Base-by-base conservation (phyloP, 306 rosid species). In the Cicer arietinum region DNA sequence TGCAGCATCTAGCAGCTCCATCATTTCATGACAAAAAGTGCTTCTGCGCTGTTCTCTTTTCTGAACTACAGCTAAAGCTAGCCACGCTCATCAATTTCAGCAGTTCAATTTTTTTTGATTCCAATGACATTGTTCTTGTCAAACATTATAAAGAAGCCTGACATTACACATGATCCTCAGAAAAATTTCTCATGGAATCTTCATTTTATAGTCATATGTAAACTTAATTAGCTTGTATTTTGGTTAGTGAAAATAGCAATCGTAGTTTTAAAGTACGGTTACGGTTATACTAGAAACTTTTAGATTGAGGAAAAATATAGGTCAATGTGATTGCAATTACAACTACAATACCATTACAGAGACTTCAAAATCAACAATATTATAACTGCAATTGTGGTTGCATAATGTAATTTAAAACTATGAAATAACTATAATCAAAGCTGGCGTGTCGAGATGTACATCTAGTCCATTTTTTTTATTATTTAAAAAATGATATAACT, bases 41-140 rank as follows among this genome's bases (percentile, higher is more conserved):
- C 7, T 60, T 35, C 56, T 73, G 75, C 62, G 20, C 45, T 47
- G 22, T 56, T 52, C 13, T 78, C 74, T 85, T 78, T 69, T 75
- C 65, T 59, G 30, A 71, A 7, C 74, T 53, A 5, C 65, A 11
- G 71, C 75, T 17, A 57, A 66, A 59, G 60, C 74, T 61, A 74
- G 62, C 79, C 85, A 82, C 66, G 67, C 86, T 78, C 88, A 82
- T 75, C 42, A 75, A 76, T 79, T 82, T 85, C 81, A 79, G 82
- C 84, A 75, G 7, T 63, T 81, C 66, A 5, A 0, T 1, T 70
- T 73, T 73, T 43, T 51, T 18, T 53, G 77, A 81, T 73, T 85
- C 74, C 79, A 59, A 69, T 78, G 83, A 3, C 74, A 40, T 8
- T 18, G 76, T 78, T 78, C 46, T 51, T 85, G 48, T 85, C 88